A percentile compares a stretch with the other conserved stretches of the same genome.
Conservation (phyloP, 176 grass and related monocot genomes). For the Melocanna baccifera region DNA sequence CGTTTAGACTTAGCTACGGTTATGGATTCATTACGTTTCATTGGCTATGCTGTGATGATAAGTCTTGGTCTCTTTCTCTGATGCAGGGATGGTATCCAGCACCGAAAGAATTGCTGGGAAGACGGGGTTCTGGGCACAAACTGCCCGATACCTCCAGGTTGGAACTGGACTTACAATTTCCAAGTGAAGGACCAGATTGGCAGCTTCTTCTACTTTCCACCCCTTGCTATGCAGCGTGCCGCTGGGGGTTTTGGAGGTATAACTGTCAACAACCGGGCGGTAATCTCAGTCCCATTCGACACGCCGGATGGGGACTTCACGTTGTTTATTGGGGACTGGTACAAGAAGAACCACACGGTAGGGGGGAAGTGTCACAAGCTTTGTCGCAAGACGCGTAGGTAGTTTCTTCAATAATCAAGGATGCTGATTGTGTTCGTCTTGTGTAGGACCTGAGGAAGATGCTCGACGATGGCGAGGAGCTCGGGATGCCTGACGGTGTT, state of each 20-base stretch:
- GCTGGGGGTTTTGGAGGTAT: slow-evolving; percentile 79
- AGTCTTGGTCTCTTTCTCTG: background rate
- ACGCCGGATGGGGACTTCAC: slow-evolving; percentile 69
- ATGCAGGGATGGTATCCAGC: slow-evolving; percentile 78
- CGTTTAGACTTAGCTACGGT: too few relatives aligned
- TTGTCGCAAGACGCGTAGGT: background rate
- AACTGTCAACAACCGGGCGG: slow-evolving; percentile 66
- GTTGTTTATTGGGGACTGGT: slow-evolving; percentile 90
- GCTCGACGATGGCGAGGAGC: slow-evolving; percentile 72
- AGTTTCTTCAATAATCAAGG: background rate
- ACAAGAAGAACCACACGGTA: slow-evolving; percentile 87
- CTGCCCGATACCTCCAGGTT: slow-evolving; percentile 82
- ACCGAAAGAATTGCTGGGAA: slow-evolving; percentile 78
- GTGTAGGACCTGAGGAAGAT: slow-evolving; percentile 67
- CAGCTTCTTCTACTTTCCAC: slow-evolving; percentile 98
- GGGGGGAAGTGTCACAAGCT: background rate
- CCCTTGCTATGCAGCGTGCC: slow-evolving; percentile 71
- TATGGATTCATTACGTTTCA: background rate
- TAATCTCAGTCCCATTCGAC: slow-evolving; percentile 77
- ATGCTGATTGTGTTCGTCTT: background rate
- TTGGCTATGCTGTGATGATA: background rate
- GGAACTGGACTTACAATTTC: slow-evolving; percentile 98
- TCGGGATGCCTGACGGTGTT: slow-evolving; percentile 81
- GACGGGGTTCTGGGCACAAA: slow-evolving; percentile 87
- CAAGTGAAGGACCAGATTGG: slow-evolving; percentile 98